Evolutionary conservation across 306 rosid species (phyloP), one percentile per base, ranked within the genome.

Genomic region (Rosa chinensis): DNA sequence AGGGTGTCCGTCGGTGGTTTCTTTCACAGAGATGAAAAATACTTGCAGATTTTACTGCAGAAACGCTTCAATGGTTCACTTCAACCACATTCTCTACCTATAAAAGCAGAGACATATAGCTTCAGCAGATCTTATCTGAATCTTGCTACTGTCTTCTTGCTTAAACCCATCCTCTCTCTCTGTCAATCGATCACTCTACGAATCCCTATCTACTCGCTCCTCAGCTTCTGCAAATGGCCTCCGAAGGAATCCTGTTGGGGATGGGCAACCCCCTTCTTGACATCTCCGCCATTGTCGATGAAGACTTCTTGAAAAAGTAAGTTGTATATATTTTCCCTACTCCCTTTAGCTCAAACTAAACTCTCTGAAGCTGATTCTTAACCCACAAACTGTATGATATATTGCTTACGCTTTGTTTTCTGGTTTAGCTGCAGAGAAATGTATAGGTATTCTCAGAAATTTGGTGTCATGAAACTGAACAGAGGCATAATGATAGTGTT

Each of bases 261-360:
- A 92, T 94, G 97, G 94, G 98, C 5, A 94, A 92, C 77, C 98
- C 98, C 50, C 93, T 92, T 42, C 97, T 94, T 49, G 98, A 92
- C 71, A 87, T 94, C 75, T 92, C 98, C 2, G 91, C 89, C 55
- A 86, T 87, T 52, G 97, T 94, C 44, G 92, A 91, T 56, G 85
- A 94, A 0, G 90, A 76, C 1, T 89, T 91, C 85, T 78, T 94
- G 84, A 72, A 88, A 25, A 89, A 84, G 97, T 92, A 82, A 32
- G 77, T 25, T 5, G 4, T 28, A 17, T 37, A 35, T 28, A 2
- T 63, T 25, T 5, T 6, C 44, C 69, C 39, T 1, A 21, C 39
- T 21, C 64, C 3, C 2, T 14, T 17, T 73, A 20, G 32, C 67
- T 28, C 67, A 62, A 28, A 16, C 49, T 20, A 8, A 5, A 32